Evolutionary conservation across 2,329 filamentous ascomycete species (phyloP), one percentile per base, ranked within the genome.

Genomic region (Fusarium goolgardi): DNA sequence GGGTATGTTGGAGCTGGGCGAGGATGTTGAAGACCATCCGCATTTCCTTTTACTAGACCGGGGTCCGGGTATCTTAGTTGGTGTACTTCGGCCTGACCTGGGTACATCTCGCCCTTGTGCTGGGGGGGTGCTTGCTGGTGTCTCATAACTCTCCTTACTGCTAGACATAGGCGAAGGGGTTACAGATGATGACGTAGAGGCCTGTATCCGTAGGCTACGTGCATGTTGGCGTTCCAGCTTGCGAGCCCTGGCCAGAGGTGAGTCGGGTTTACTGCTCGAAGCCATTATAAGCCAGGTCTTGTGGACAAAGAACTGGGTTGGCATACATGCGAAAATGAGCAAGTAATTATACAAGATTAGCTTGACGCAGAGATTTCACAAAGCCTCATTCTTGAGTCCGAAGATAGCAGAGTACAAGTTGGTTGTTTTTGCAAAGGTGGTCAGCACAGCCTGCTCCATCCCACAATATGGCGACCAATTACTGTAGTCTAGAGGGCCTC

Each of bases 311-410:
- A 10, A 10, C 12, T 6, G 9, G 13, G 10, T 25, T 16, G 7
- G 0, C 5, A 25, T 2, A 11, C 3, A 16, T 29, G 2, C 1
- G 18, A n/a, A 10, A 1, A 44, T 11, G 4, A 1, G 15, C 6
- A 16, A 23, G 43, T 15, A 8, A 10, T 45, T 29, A 45, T 45
- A 29, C 4, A 31, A 10, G 7, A 4, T 0, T 3, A 12, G 1
- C 0, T n/a, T 1, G 0, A 6, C 4, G 0, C 6, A 15, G 5
- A 10, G 2, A 4, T 20, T 18, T 20, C 4, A 2, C 6, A 20
- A 12, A 49, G 16, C 4, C 21, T 49, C 8, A 16, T 3, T 15
- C 2, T 11, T 9, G 2, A 11, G 8, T 8, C 12, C n/a, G 4
- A 9, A 3, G 9, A n/a, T 25, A n/a, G 5, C 18, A 6, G 7